Conservation (phyloP, 73 alveolate species). For the Paramecium tetraurelia region DNA sequence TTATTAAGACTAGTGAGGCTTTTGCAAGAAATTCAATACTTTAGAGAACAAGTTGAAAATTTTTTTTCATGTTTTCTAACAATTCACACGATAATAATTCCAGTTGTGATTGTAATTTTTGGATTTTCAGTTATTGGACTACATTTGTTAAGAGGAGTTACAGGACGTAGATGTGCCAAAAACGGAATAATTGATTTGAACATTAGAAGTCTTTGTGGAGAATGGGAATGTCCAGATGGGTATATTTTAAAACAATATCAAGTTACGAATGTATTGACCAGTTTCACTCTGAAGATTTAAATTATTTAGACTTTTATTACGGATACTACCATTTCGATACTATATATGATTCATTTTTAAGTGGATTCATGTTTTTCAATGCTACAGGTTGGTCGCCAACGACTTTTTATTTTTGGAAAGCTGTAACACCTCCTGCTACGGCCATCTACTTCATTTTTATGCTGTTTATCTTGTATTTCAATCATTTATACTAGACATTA, state of each 20-base stretch:
- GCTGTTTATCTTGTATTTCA: neutral
- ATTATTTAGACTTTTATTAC: neutral
- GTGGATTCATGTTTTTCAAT: neutral
- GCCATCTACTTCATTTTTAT: conserved; percentile 5
- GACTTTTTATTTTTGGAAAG: conserved; percentile 12
- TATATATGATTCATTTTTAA: neutral
- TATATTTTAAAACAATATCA: neutral
- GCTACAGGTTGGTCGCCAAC: conserved; percentile 51
- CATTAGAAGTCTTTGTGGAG: conserved; percentile 19
- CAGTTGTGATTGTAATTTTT: neutral
- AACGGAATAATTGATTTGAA: neutral
- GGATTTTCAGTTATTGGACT: conserved; percentile 18
- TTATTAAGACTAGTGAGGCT: conserved; percentile 23
- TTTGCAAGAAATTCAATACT: conserved; percentile 14
- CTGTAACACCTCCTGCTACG: neutral
- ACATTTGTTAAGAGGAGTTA: conserved; percentile 19
- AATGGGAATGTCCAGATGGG: conserved; percentile 36
- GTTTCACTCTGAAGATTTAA: neutral
- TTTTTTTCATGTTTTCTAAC: neutral
- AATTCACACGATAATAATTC: neutral
- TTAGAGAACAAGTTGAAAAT: neutral
- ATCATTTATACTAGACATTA: neutral
- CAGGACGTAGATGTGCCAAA: conserved; percentile 21
- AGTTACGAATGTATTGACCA: conserved; percentile 24
- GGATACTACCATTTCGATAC: conserved; percentile 26